These are phyloP conservation scores for Nemophila menziesii DNA, from an alignment of 257 asterid genomes.

Conservation along the genomic window DNA sequence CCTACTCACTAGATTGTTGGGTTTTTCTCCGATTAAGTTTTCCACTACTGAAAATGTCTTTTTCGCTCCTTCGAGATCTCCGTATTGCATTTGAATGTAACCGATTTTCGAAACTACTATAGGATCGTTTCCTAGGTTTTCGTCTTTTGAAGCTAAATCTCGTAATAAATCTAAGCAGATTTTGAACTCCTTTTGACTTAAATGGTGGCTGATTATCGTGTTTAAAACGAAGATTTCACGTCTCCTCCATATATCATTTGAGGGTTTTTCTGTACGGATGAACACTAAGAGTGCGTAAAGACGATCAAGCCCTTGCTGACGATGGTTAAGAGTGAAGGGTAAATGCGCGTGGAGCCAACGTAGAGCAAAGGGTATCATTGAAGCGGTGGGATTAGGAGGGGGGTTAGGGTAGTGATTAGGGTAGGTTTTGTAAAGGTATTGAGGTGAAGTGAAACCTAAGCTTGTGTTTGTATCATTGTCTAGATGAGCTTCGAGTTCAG, in stretches of 20 bases:
- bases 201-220: conserved; percentile 67
- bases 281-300: conserved; percentile 55
- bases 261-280: conserved; percentile 15
- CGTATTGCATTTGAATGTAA: conserved; percentile 86
- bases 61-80: conserved; percentile 80
- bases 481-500: conserved; percentile 51
- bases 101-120: conserved; percentile 59
- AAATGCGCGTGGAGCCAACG: conserved; percentile 81
- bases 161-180: conserved; percentile 53
- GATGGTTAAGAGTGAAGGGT: conserved; percentile 66
- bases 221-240: conserved; percentile 54
- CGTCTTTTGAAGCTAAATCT: conserved; percentile 25
- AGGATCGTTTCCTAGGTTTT: conserved; percentile 32
- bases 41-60: conserved; percentile 51
- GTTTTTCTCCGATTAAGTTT: conserved; percentile 22
- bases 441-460: conserved; percentile 30
- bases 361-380: conserved; percentile 86
- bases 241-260: conserved; percentile 39
- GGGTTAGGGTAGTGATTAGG: conserved; percentile 66
- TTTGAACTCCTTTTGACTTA: conserved; percentile 73
- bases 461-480: conserved; percentile 44
- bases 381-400: conserved; percentile 46
- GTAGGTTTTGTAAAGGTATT: conserved; percentile 47
- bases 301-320: conserved; percentile 68
- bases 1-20: conserved; percentile 60